A percentile compares a stretch with the other conserved stretches of the same genome.
phyloP scores from a whole-genome alignment of 257 asterid species.

The Capsicum pubescens region DNA sequence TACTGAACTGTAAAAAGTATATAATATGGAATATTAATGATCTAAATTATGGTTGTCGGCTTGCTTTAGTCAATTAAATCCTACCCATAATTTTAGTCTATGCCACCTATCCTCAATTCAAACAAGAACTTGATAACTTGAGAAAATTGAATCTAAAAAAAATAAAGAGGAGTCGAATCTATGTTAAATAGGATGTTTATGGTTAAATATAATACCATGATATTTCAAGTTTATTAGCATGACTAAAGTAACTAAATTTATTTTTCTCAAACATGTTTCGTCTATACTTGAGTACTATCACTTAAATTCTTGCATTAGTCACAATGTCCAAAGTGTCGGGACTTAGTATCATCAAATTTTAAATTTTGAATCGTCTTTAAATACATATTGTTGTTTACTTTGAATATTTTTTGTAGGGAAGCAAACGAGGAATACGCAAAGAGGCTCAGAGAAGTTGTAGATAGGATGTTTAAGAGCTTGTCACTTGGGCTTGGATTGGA shows the following conservation, averaged over 20 bases:
- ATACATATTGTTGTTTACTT: too few species aligned
- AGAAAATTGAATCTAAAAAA: too few species aligned
- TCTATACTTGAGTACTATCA: background rate
- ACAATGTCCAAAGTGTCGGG: background rate
- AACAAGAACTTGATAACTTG: too few species aligned
- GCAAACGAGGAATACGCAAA: conserved; percentile 63
- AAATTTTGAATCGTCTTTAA: too few species aligned
- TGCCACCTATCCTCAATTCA: too few species aligned
- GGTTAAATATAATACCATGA: background rate
- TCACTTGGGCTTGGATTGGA: conserved; percentile 72
- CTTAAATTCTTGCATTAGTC: background rate
- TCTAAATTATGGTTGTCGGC: too few species aligned
- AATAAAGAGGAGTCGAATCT: too few species aligned
- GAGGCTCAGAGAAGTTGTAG: conserved; percentile 53
- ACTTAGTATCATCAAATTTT: too few species aligned
- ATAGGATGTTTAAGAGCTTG: conserved; percentile 51
- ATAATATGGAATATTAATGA: too few species aligned
- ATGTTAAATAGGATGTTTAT: background rate
- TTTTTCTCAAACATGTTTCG: background rate
- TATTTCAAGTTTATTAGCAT: background rate
- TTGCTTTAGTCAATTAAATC: too few species aligned
- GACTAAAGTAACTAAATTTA: background rate
- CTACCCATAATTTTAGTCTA: too few species aligned
- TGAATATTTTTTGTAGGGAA: conserved; percentile 44
- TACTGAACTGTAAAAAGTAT: too few species aligned